Evolutionary conservation across 2,329 filamentous ascomycete species (phyloP).

Genomic region (Sclerotinia trifoliorum): DNA sequence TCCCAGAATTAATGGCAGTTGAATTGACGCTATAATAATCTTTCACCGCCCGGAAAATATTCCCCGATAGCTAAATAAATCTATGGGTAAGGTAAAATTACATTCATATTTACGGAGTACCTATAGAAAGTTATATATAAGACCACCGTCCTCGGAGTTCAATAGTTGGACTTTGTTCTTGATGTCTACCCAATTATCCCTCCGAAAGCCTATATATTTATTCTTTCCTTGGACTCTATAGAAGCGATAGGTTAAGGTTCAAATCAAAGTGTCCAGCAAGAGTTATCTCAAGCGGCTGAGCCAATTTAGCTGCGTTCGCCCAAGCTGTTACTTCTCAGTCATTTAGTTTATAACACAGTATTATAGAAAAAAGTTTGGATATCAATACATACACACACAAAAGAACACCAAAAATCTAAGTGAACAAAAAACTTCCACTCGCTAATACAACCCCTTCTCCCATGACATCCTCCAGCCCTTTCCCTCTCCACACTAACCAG

Average conservation of each 20-base stretch:
- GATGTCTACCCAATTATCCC: background rate
- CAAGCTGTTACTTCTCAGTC: background rate
- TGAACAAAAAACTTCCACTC: background rate
- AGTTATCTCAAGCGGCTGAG: too few species aligned
- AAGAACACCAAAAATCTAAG: background rate
- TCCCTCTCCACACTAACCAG: accelerated
- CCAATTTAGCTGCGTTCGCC: too few species aligned
- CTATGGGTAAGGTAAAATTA: too few species aligned
- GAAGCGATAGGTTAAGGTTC: background rate
- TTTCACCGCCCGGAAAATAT: background rate
- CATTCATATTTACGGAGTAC: too few species aligned
- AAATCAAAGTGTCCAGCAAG: background rate
- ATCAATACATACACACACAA: background rate
- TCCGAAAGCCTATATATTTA: background rate
- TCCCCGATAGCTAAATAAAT: background rate
- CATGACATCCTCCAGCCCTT: background rate
- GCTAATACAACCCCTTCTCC: background rate
- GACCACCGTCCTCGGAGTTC: background rate
- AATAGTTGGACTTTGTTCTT: background rate
- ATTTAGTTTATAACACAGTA: too few species aligned
- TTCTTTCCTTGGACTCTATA: background rate
- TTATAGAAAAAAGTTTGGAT: background rate
- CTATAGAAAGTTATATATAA: too few species aligned
- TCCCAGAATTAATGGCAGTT: slow-evolving; percentile 1
- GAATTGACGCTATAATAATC: background rate